Evolutionary conservation across 73 alveolate species (phyloP).

Genomic region (Stentor roeselii): DNA sequence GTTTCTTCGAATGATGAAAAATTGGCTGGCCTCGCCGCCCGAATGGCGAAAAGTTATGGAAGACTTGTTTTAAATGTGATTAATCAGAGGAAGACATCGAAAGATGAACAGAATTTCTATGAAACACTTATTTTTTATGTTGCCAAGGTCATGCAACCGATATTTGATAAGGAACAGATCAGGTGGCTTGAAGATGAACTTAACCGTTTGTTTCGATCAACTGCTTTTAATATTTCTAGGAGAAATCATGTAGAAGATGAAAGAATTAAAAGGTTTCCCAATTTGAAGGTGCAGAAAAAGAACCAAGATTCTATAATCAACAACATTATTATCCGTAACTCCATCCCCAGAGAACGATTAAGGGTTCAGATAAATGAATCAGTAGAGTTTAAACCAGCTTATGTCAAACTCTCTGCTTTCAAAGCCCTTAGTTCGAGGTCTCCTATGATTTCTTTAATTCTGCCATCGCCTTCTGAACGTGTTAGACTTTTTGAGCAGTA

Average conservation of each 20-base stretch:
- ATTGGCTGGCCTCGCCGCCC: background rate
- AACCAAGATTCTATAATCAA: background rate
- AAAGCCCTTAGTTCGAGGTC: slow-evolving; percentile 68
- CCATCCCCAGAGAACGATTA: slow-evolving; percentile 42
- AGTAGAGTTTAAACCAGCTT: slow-evolving; percentile 61
- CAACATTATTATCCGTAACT: background rate
- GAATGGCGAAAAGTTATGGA: background rate
- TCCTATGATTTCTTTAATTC: slow-evolving; percentile 60
- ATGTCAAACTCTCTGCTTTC: slow-evolving; percentile 56
- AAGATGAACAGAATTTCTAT: slow-evolving; percentile 53
- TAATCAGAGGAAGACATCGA: slow-evolving; percentile 35
- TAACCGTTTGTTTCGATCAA: slow-evolving; percentile 60
- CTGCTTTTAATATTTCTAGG: slow-evolving; percentile 62
- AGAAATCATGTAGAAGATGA: slow-evolving; percentile 52
- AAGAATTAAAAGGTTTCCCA: slow-evolving; percentile 45
- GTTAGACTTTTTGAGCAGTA: slow-evolving; percentile 64
- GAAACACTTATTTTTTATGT: slow-evolving; percentile 67
- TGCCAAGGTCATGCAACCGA: slow-evolving; percentile 61
- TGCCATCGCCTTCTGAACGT: slow-evolving; percentile 64
- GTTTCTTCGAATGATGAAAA: background rate
- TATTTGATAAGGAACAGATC: slow-evolving; percentile 55
- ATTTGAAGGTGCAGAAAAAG: slow-evolving; percentile 33
- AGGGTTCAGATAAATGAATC: slow-evolving; percentile 40
- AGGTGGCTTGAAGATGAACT: slow-evolving; percentile 61
- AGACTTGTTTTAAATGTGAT: background rate